phyloP scores from a whole-genome alignment of 2,329 filamentous ascomycete genomes.

The Byssothecium circinans region DNA sequence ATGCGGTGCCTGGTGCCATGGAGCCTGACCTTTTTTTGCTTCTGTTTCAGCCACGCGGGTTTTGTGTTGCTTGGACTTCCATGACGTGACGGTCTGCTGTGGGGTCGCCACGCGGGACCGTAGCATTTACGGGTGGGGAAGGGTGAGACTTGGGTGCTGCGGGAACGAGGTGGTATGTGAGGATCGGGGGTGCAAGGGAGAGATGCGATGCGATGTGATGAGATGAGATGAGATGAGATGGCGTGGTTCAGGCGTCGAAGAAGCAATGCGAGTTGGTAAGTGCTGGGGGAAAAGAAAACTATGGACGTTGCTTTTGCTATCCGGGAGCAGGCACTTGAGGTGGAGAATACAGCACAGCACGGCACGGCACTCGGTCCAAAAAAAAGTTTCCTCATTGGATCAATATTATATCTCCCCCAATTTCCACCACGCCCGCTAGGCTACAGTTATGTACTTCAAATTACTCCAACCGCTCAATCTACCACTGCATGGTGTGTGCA shows the following conservation, averaged over 20 bases:
- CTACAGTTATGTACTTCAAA: background rate
- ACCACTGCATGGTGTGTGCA: background rate
- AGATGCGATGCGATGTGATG: background rate
- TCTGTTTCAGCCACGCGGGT: background rate
- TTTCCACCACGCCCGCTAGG: background rate
- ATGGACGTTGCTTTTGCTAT: too few relatives aligned
- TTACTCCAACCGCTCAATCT: background rate
- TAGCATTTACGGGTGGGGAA: background rate
- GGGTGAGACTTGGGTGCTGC: background rate
- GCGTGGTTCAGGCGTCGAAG: background rate
- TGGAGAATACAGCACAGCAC: too few relatives aligned
- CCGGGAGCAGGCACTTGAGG: too few relatives aligned
- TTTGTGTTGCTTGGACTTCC: background rate
- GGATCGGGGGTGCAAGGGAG: background rate
- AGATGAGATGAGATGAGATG: background rate
- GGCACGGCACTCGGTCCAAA: too few relatives aligned
- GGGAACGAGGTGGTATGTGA: background rate
- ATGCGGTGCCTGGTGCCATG: background rate
- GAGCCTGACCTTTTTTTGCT: too few relatives aligned
- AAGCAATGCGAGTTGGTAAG: too few relatives aligned
- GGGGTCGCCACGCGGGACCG: too few relatives aligned
- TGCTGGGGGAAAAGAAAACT: too few relatives aligned
- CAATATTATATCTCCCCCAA: background rate
- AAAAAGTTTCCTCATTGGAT: background rate
- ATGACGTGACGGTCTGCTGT: too few relatives aligned